Percentiles rank a stretch among this genome's conserved stretches.
Evolutionary conservation across 495 filamentous ascomycete species (phyloP).

Genomic region (Hypoxylon cercidicola): DNA sequence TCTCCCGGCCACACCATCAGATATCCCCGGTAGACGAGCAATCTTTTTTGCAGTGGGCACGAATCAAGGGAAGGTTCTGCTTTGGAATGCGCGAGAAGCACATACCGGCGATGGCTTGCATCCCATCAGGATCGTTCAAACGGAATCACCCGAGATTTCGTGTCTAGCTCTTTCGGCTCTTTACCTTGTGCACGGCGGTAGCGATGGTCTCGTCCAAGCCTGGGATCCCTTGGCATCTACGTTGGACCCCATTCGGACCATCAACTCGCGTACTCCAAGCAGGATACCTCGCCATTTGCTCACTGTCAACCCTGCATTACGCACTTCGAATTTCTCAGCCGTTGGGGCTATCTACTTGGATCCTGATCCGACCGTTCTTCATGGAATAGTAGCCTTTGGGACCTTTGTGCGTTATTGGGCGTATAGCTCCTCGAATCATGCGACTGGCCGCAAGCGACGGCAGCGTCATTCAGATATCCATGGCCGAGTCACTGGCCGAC

Average conservation of each 20-base stretch:
- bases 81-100: conserved; percentile 84
- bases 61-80: conserved; percentile 74
- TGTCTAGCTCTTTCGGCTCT: conserved; percentile 87
- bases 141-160: conserved; percentile 89
- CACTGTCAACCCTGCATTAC: conserved; percentile 49
- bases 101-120: conserved; percentile 60
- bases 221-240: conserved; percentile 95
- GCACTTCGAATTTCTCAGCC: conserved; percentile 77
- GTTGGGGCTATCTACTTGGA: conserved; percentile 87
- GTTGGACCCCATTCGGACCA: conserved; percentile 80
- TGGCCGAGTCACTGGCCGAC: conserved; percentile 51
- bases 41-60: conserved; percentile 86
- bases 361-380: conserved; percentile 86
- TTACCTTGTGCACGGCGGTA: conserved; percentile 91
- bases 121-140: conserved; percentile 84
- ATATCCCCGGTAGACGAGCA: conserved; percentile 84
- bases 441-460: conserved; percentile 57
- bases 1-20: conserved; percentile 47
- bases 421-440: conserved; percentile 75
- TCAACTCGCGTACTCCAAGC: conserved; percentile 87
- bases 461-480: conserved; percentile 57
- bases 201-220: conserved; percentile 93
- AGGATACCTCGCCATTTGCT: conserved; percentile 68
- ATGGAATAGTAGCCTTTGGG: conserved; percentile 90
- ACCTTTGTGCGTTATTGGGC: conserved; percentile 92